A percentile compares a stretch with the other conserved stretches of the same genome.
Conservation (phyloP, 2,329 filamentous ascomycete genomes). For the Neofusicoccum parvum region DNA sequence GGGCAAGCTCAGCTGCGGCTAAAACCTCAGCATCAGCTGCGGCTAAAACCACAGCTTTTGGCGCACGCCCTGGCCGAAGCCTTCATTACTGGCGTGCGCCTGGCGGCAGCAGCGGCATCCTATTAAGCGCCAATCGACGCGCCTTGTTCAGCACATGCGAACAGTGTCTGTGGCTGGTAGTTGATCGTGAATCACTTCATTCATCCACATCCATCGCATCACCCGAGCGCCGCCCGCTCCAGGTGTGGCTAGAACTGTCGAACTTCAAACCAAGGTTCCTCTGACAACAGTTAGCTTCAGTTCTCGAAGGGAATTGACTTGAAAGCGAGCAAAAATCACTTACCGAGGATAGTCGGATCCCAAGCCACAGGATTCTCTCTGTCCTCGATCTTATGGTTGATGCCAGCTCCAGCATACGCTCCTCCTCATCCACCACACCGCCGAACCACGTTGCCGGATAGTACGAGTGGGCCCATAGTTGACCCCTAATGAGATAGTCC, state of each 20-base stretch:
- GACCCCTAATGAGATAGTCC: constrained; percentile 67
- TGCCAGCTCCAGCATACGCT: constrained; percentile 63
- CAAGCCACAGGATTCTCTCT: constrained; percentile 63
- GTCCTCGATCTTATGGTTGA: constrained; percentile 61
- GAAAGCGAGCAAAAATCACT: neutral
- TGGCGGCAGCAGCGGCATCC: neutral
- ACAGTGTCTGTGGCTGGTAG: neutral
- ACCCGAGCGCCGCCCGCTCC: neutral
- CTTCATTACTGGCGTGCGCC: neutral
- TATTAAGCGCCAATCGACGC: neutral
- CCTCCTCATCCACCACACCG: constrained; percentile 66
- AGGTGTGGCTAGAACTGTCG: constrained; percentile 1
- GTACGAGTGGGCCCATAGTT: constrained; percentile 62
- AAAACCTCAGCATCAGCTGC: neutral
- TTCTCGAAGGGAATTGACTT: neutral
- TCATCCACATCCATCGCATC: constrained; percentile 13
- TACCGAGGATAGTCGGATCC: constrained; percentile 32
- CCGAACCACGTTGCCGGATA: constrained; percentile 64
- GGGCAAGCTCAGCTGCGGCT: constrained; percentile 1
- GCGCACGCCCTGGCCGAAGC: neutral
- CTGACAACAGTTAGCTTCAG: neutral
- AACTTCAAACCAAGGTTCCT: neutral
- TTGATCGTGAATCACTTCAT: constrained; percentile 1
- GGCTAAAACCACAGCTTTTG: neutral
- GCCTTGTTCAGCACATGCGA: neutral